Evolutionary conservation across 345 rosid genomes (phyloP).

Genomic region (Citrus unshiu): DNA sequence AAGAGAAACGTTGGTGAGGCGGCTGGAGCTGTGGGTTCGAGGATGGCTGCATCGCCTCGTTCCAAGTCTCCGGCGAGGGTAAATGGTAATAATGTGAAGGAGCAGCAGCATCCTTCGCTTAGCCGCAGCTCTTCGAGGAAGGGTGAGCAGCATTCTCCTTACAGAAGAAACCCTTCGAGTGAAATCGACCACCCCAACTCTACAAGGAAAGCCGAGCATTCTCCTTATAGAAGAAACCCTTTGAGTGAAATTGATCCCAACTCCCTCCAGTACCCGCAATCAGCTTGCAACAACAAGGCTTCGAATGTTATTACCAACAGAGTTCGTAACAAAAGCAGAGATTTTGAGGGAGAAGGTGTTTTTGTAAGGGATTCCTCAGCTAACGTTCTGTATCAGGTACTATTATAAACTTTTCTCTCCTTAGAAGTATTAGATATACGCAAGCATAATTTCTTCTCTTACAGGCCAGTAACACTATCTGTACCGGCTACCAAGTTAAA

Average conservation of each 20-base stretch:
- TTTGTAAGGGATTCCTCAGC: slow-evolving; percentile 25
- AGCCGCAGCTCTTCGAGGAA: slow-evolving; percentile 72
- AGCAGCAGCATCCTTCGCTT: slow-evolving; percentile 51
- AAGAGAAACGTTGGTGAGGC: slow-evolving; percentile 57
- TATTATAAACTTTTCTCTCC: no score
- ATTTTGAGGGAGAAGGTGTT: slow-evolving; percentile 20
- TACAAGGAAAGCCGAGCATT: slow-evolving; percentile 68
- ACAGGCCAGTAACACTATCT: neutral
- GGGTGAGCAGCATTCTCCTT: slow-evolving; percentile 78
- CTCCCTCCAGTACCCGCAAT: slow-evolving; percentile 37
- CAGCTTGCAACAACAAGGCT: slow-evolving; percentile 29
- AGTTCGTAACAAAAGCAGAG: slow-evolving; percentile 27
- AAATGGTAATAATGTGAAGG: slow-evolving; percentile 21
- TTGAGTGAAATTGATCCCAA: slow-evolving; percentile 64
- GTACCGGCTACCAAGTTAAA: neutral
- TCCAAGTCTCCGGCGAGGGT: slow-evolving; percentile 70
- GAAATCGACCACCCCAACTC: slow-evolving; percentile 65
- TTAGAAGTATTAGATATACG: neutral
- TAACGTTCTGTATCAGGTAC: slow-evolving; percentile 34
- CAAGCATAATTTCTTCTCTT: neutral
- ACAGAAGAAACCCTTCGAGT: slow-evolving; percentile 60
- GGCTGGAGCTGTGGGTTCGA: slow-evolving; percentile 24
- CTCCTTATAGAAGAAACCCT: slow-evolving; percentile 76
- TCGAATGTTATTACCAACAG: slow-evolving; percentile 22
- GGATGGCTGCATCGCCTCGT: slow-evolving; percentile 67